Percentiles rank a stretch among this genome's conserved stretches.
Evolutionary conservation across 2,329 filamentous ascomycete genomes (phyloP).

Genomic region (Mollisia scopiformis): DNA sequence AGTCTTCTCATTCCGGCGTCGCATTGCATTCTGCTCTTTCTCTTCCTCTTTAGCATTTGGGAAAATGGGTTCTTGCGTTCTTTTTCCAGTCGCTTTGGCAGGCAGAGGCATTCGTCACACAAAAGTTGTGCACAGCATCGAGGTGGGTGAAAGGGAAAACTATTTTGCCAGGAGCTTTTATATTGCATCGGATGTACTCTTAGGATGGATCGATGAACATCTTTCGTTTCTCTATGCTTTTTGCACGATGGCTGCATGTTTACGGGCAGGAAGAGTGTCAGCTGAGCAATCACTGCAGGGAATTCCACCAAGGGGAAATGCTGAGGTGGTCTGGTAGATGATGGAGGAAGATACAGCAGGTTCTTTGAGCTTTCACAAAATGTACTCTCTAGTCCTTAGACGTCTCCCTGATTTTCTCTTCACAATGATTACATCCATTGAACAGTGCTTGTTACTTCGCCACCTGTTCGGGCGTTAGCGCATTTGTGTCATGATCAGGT

Average conservation of each 20-base stretch:
- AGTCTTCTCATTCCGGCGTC: slow-evolving; percentile 18
- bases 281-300: neutral
- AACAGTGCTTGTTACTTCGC: too few relatives aligned
- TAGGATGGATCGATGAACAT: slow-evolving; percentile 3
- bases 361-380: neutral
- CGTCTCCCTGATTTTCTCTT: too few relatives aligned
- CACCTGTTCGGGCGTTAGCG: too few relatives aligned
- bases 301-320: neutral
- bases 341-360: neutral
- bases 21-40: slow-evolving; percentile 25
- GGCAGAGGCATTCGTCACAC: slow-evolving; percentile 1
- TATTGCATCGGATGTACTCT: slow-evolving; percentile 19
- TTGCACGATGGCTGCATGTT: neutral
- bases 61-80: slow-evolving; percentile 13
- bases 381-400: neutral
- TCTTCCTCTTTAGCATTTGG: slow-evolving; percentile 25
- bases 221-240: slow-evolving; percentile 7
- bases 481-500: too few relatives aligned
- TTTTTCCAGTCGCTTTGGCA: slow-evolving; percentile 4
- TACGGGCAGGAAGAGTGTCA: neutral
- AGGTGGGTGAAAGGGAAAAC: slow-evolving; percentile 8
- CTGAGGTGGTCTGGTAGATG: neutral
- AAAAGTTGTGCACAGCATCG: slow-evolving; percentile 9
- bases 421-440: too few relatives aligned
- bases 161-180: slow-evolving; percentile 6